Conservation (phyloP, 164 flowering plant genomes). For the Protea cynaroides region DNA sequence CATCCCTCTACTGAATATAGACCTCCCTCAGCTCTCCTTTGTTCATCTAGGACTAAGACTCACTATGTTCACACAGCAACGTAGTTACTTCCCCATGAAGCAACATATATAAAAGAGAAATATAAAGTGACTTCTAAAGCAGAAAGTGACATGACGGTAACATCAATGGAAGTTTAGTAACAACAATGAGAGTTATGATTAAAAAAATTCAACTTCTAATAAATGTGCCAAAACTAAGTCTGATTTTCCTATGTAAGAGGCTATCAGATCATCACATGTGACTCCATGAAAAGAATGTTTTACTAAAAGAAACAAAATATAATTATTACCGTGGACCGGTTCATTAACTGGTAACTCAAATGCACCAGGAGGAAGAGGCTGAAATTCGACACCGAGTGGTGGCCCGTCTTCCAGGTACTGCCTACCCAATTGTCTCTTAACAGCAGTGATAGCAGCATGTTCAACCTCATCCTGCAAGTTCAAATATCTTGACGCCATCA, state of each 20-base stretch:
- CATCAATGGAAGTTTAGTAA: too few species aligned
- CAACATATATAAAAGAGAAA: too few species aligned
- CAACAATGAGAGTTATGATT: too few species aligned
- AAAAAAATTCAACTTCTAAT: neutral
- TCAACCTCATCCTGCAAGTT: conserved; percentile 69
- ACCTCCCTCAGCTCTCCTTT: too few species aligned
- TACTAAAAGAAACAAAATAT: neutral
- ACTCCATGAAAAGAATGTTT: neutral
- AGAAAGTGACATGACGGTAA: too few species aligned
- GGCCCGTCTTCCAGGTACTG: conserved; percentile 83
- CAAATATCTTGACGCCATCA: conserved; percentile 66
- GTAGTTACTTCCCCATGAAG: too few species aligned
- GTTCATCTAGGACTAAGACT: too few species aligned
- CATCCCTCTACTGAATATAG: too few species aligned
- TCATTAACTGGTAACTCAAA: conserved; percentile 42
- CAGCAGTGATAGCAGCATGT: conserved; percentile 75
- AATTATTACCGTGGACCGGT: conserved; percentile 14
- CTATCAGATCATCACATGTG: neutral
- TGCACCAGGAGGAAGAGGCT: conserved; percentile 86
- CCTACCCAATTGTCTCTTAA: conserved; percentile 75
- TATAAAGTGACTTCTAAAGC: too few species aligned
- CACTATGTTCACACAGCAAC: too few species aligned
- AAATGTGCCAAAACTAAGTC: neutral
- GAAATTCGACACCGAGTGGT: conserved; percentile 65
- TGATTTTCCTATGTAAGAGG: neutral